Evolutionary conservation across 2,329 filamentous ascomycete species (phyloP).

Genomic region (Lomentospora prolificans): DNA sequence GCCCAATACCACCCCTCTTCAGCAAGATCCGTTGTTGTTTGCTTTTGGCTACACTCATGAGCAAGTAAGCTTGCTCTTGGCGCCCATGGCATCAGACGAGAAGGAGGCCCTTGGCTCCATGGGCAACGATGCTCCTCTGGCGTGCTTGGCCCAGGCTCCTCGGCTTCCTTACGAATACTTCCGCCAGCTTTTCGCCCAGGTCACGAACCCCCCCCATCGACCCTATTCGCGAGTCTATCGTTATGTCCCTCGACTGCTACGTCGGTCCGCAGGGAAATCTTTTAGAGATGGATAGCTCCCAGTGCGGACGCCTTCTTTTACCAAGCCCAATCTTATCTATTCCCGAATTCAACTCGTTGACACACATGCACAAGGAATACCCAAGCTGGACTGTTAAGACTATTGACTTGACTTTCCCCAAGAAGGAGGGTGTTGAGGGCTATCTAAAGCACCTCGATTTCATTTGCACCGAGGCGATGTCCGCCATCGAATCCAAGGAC

Average conservation of each 20-base stretch:
- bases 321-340: slow-evolving; percentile 85
- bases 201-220: slow-evolving; percentile 97
- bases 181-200: slow-evolving; percentile 93
- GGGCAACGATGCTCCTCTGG: slow-evolving; percentile 92
- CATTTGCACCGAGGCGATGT: slow-evolving; percentile 77
- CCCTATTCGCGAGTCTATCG: slow-evolving; percentile 91
- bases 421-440: slow-evolving; percentile 69
- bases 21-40: slow-evolving; percentile 74
- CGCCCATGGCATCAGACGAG: slow-evolving; percentile 92
- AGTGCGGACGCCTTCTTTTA: slow-evolving; percentile 77
- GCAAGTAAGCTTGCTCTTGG: slow-evolving; percentile 84
- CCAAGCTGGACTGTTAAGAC: slow-evolving; percentile 77
- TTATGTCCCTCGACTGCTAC: slow-evolving; percentile 96
- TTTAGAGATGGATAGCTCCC: slow-evolving; percentile 82
- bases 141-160: slow-evolving; percentile 81
- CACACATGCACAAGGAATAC: slow-evolving; percentile 63
- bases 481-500: slow-evolving; percentile 73
- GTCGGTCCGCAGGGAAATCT: slow-evolving; percentile 93
- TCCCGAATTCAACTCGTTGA: slow-evolving; percentile 81
- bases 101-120: slow-evolving; percentile 96
- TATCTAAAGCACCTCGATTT: slow-evolving; percentile 81
- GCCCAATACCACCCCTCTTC: slow-evolving; percentile 60
- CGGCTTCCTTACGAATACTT: slow-evolving; percentile 93
- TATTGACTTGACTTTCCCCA: slow-evolving; percentile 90
- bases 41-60: slow-evolving; percentile 93